Base-by-base conservation (phyloP, 75 land plant genomes). In the Adiantum capillusveneris region DNA sequence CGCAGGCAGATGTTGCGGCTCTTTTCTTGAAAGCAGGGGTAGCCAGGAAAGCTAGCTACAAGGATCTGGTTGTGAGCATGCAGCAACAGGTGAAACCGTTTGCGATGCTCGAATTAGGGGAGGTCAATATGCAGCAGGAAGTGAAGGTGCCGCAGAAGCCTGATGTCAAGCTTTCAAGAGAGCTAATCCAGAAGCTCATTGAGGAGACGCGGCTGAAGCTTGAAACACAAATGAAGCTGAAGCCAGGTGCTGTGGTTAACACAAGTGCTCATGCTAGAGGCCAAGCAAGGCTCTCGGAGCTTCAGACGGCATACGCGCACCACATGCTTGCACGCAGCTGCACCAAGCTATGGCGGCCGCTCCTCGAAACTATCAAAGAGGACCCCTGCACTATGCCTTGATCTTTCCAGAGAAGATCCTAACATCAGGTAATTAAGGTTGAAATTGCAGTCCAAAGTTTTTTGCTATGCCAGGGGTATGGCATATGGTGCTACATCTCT, bases 161-260 rank as follows among this genome's bases (percentile, higher is more conserved):
- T 24, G 29, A 53, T 11, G 25, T 22, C 25, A 53, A 24, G 29
- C 5, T 26, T 3, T 11, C 55, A 25, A 53, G 29, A 24, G 55
- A 53, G 55, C 29, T 53, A 1, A 13, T 53, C 25, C 55, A 25
- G 55, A 53, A 53, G 55, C 28, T 53, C 5, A 24, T 53, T 3
- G 55, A 24, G 25, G 55, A 53, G 29, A 24, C 55, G 28, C 2
- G 29, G 55, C 29, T 53, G 28, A 22, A 53, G 55, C 28, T 26
- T 3, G 49, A 17, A n/a, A 17, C 49, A 17, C 28, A 53, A 53
- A 2, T 1, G 13, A 12, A 18, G 5, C 55, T 5, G 3, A 22
- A 25, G 29, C 6, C 20, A 5, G 51, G 51, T 16, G 25, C 55
- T 5, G 17, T 17, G 5, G 14, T 46, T 14, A 46, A 6, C 5